These are phyloP conservation scores for Epichloe aotearoae DNA, from an alignment of 2,329 filamentous ascomycete genomes.

Conservation along the genomic window DNA sequence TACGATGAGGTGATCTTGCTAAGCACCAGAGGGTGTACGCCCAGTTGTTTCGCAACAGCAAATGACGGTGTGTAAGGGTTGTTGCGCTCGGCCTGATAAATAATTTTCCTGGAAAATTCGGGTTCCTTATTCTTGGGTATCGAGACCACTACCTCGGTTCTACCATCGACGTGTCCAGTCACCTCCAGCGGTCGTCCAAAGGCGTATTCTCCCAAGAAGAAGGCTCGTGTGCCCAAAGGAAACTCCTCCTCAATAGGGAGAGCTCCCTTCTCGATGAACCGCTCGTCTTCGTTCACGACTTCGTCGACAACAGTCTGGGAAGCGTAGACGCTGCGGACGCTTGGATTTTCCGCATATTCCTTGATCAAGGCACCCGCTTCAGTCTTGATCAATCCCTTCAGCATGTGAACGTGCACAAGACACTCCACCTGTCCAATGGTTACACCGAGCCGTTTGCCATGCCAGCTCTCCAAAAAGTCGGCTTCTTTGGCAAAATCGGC, in stretches of 20 bases:
- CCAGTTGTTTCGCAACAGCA: slow-evolving; percentile 70
- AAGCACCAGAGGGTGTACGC: slow-evolving; percentile 72
- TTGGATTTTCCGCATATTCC: slow-evolving; percentile 76
- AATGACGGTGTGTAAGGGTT: slow-evolving; percentile 78
- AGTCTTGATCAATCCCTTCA: slow-evolving; percentile 81
- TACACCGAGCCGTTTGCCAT: slow-evolving; percentile 84
- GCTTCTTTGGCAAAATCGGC: slow-evolving; percentile 77
- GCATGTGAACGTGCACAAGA: slow-evolving; percentile 81
- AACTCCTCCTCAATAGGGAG: slow-evolving; percentile 86
- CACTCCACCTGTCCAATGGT: slow-evolving; percentile 79
- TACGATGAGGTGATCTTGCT: slow-evolving; percentile 96
- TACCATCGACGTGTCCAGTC: slow-evolving; percentile 57
- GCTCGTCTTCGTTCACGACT: slow-evolving; percentile 79
- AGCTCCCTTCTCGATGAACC: slow-evolving; percentile 86
- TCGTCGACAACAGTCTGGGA: slow-evolving; percentile 81
- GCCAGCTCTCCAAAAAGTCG: slow-evolving; percentile 67
- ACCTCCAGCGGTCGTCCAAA: slow-evolving; percentile 87
- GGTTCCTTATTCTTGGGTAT: slow-evolving; percentile 58
- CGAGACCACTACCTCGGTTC: slow-evolving; percentile 68
- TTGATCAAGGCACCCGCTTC: slow-evolving; percentile 86
- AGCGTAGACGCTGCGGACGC: slow-evolving; percentile 82
- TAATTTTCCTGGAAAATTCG: slow-evolving; percentile 69
- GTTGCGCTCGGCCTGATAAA: slow-evolving; percentile 51
- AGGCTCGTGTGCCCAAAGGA: slow-evolving; percentile 66
- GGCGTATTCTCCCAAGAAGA: slow-evolving; percentile 88